These are phyloP conservation scores for Quercus berberidifolia DNA, from an alignment of 306 rosid genomes.

Conservation along the genomic window DNA sequence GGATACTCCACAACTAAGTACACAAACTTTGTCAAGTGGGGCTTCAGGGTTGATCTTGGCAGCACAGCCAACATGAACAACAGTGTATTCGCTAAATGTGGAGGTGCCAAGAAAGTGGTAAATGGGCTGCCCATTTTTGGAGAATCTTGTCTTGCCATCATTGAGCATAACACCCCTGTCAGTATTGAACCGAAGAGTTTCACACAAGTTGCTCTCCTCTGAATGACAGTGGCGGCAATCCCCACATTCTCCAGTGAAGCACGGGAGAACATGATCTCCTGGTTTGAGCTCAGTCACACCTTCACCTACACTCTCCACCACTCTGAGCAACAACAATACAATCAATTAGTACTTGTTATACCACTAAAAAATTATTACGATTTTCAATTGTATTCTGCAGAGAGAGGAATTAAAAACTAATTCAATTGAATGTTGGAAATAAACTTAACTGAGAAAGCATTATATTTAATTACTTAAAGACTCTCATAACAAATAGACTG, in stretches of 20 bases:
- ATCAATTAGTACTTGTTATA: not conserved
- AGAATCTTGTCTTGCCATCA: conserved; percentile 65
- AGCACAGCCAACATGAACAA: conserved; percentile 67
- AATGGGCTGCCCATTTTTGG: conserved; percentile 65
- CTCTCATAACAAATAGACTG: not conserved
- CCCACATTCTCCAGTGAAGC: conserved; percentile 89
- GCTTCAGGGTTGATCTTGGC: conserved; percentile 85
- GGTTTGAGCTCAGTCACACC: conserved; percentile 77
- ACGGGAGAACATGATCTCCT: conserved; percentile 89
- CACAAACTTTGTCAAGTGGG: conserved; percentile 87
- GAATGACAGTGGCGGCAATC: conserved; percentile 83
- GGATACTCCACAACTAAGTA: conserved; percentile 90
- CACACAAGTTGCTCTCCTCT: conserved; percentile 95
- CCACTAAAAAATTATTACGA: not conserved
- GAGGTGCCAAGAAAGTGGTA: conserved; percentile 88
- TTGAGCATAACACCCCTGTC: conserved; percentile 74
- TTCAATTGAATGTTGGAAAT: not conserved
- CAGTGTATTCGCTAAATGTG: conserved; percentile 86
- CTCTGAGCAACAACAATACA: conserved; percentile 20
- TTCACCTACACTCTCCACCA: conserved; percentile 84
- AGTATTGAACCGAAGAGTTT: conserved; percentile 68
- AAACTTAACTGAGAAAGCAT: too few species aligned
- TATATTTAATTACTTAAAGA: too few species aligned
- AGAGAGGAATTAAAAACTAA: not conserved
- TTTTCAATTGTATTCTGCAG: not conserved